Evolutionary conservation across 2,329 filamentous ascomycete genomes (phyloP).

Genomic region (Paracoccidioides brasiliensis): DNA sequence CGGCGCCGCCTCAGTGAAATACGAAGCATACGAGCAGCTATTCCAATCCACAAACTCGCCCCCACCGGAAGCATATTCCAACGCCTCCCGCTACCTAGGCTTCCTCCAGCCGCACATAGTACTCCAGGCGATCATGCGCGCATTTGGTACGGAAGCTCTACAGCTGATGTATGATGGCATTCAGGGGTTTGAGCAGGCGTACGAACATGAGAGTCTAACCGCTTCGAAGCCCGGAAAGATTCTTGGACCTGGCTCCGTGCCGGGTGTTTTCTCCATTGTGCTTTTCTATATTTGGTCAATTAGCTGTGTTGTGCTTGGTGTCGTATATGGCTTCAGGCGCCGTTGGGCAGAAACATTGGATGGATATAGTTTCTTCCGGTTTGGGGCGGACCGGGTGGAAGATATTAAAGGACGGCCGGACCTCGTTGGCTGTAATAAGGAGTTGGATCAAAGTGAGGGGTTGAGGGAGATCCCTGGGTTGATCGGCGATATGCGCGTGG

Average conservation of each 20-base stretch:
- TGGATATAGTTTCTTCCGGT: conserved; percentile 8
- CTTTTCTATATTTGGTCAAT: conserved; percentile 6
- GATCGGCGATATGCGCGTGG: not conserved
- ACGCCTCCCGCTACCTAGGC: not conserved
- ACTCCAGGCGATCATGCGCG: conserved; percentile 4
- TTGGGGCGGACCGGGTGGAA: conserved; percentile 4
- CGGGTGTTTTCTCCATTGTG: not conserved
- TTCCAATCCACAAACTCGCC: not conserved
- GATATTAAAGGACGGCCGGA: not conserved
- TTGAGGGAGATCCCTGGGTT: not conserved
- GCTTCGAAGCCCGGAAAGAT: not conserved
- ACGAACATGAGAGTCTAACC: not conserved
- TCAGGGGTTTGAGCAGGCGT: not conserved
- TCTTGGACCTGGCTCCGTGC: not conserved
- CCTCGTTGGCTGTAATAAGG: not conserved
- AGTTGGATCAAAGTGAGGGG: not conserved
- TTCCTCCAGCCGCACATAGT: not conserved
- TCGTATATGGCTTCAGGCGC: conserved; percentile 5
- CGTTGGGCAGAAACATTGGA: conserved; percentile 8
- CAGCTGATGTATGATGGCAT: conserved; percentile 3
- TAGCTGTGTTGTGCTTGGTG: conserved; percentile 2
- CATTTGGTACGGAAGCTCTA: conserved; percentile 1
- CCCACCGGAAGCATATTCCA: not conserved
- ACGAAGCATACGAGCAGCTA: not conserved
- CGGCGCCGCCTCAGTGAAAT: too few species aligned